Evolutionary conservation across 805 yeast genomes (phyloP).

Genomic region (Candida ulmi): DNA sequence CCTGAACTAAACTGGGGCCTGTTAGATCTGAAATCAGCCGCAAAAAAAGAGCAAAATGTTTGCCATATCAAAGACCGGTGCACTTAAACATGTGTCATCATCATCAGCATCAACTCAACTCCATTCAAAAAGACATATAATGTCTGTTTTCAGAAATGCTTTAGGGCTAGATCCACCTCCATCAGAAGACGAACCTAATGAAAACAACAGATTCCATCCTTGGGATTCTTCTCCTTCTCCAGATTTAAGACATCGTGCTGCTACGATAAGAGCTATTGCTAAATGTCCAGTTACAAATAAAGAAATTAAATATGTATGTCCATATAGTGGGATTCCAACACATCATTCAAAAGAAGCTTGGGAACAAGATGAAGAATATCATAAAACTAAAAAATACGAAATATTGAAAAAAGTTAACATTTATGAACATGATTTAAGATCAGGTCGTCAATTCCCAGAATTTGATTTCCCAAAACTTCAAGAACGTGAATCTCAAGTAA

Average conservation of each 20-base stretch:
- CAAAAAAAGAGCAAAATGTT: too few relatives aligned
- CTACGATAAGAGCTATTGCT: slow-evolving; percentile 80
- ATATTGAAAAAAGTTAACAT: slow-evolving; percentile 80
- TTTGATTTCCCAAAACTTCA: slow-evolving; percentile 86
- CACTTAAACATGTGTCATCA: too few relatives aligned
- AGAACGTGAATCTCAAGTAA: slow-evolving; percentile 67
- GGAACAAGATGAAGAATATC: slow-evolving; percentile 75
- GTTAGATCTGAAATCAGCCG: too few relatives aligned
- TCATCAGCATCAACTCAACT: too few relatives aligned
- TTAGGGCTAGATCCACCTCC: slow-evolving; percentile 59
- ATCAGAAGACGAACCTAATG: slow-evolving; percentile 62
- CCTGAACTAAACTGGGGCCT: too few relatives aligned
- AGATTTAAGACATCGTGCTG: slow-evolving; percentile 87
- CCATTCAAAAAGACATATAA: slow-evolving; percentile 21
- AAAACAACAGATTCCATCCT: slow-evolving; percentile 67
- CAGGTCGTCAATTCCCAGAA: slow-evolving; percentile 93
- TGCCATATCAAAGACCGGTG: too few relatives aligned
- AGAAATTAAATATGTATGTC: slow-evolving; percentile 82
- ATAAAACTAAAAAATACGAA: slow-evolving; percentile 59
- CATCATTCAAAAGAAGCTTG: slow-evolving; percentile 89
- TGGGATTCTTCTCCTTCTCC: slow-evolving; percentile 93
- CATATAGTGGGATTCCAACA: slow-evolving; percentile 93
- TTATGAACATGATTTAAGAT: slow-evolving; percentile 90
- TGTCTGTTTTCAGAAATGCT: slow-evolving; percentile 39
- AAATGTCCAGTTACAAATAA: slow-evolving; percentile 85